Conservation (phyloP, 257 asterid genomes). For the Solanum sparsipilum region DNA sequence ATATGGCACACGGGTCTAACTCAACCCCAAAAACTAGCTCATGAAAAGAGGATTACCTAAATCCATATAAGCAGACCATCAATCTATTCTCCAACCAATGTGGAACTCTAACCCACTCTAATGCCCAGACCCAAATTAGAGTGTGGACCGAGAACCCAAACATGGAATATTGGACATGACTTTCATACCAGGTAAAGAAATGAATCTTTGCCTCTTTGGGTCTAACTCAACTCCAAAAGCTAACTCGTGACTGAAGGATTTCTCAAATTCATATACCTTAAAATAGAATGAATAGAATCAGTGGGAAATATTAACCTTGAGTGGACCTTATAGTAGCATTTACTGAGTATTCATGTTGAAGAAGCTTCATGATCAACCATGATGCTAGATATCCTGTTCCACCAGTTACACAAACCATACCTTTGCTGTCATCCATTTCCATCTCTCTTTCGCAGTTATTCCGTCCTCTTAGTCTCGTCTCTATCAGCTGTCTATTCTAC, state of each 20-base stretch:
- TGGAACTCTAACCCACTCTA: not conserved
- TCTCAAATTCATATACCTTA: not conserved
- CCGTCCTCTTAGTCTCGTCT: not conserved
- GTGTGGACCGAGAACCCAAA: not conserved
- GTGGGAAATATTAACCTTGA: slow-evolving; percentile 6
- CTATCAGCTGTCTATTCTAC: not conserved
- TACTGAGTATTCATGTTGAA: slow-evolving; percentile 33
- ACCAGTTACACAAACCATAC: slow-evolving; percentile 20
- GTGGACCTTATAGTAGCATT: slow-evolving; percentile 23
- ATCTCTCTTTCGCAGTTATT: not conserved
- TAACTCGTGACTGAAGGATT: not conserved
- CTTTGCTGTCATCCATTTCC: not conserved
- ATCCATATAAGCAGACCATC: not conserved
- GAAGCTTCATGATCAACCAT: slow-evolving; percentile 28
- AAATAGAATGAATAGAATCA: not conserved
- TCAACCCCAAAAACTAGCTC: not conserved
- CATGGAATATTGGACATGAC: not conserved
- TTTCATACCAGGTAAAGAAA: not conserved
- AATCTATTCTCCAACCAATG: not conserved
- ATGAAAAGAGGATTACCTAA: too few species aligned
- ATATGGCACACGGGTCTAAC: not conserved
- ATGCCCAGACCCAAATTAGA: not conserved
- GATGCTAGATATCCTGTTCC: slow-evolving; percentile 34
- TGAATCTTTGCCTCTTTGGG: too few species aligned
- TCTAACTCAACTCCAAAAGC: not conserved